Conservation (phyloP, 2,329 filamentous ascomycete species). For the Fusarium sp. region DNA sequence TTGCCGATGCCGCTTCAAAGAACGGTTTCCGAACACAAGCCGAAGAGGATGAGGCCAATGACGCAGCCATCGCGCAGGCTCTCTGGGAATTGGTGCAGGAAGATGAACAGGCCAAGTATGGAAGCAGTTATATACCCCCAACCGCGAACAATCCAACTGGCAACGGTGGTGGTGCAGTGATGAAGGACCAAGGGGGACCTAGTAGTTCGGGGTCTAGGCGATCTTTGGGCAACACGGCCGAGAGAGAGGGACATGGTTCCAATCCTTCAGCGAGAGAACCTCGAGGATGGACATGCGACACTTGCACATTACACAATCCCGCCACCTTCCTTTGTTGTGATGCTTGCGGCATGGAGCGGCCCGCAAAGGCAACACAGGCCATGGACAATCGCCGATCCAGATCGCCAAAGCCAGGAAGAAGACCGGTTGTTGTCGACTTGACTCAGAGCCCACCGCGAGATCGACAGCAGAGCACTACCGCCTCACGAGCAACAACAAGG, state of each 20-base stretch:
- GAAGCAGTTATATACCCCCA: conserved; percentile 59
- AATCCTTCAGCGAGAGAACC: conserved; percentile 11
- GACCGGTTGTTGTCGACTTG: conserved; percentile 46
- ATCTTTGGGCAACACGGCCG: background rate
- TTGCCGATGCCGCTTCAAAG: conserved; percentile 67
- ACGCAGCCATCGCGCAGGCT: conserved; percentile 83
- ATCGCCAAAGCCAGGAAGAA: conserved; percentile 16
- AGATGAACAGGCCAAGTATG: conserved; percentile 67
- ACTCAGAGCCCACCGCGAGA: conserved; percentile 46
- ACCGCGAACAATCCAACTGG: conserved; percentile 62
- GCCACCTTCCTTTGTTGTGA: conserved; percentile 61
- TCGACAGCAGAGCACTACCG: conserved; percentile 7
- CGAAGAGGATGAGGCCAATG: conserved; percentile 88
- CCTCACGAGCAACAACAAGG: conserved; percentile 5
- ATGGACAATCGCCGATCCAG: conserved; percentile 32
- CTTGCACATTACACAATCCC: conserved; percentile 66
- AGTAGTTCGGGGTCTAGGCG: conserved; percentile 17
- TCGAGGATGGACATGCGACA: conserved; percentile 59
- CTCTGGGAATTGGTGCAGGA: conserved; percentile 87
- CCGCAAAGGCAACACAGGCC: conserved; percentile 27
- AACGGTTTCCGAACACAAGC: conserved; percentile 84
- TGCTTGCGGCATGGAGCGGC: conserved; percentile 60
- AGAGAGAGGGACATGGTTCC: background rate
- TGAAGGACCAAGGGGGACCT: conserved; percentile 29
- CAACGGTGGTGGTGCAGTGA: conserved; percentile 48